Percentiles rank a stretch among this genome's conserved stretches.
Conservation (phyloP, 108 stramenopile genomes). For the Cyclostephanos tholiformis region DNA sequence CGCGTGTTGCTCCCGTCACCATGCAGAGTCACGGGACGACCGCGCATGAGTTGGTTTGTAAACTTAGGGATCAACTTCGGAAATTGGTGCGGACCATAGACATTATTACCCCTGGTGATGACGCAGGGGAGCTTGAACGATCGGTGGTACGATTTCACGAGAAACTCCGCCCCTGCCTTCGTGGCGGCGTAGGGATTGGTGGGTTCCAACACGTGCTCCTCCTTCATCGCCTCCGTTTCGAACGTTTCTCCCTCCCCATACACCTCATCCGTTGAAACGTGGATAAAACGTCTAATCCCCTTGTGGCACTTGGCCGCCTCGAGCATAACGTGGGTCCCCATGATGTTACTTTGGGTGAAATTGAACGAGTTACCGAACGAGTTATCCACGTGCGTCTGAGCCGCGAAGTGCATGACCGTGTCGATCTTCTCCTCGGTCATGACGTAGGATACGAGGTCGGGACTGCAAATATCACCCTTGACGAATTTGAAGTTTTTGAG, state of each 20-base stretch:
- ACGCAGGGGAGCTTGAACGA: conserved; percentile 92
- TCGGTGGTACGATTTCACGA: conserved; percentile 93
- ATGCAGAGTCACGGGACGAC: conserved; percentile 91
- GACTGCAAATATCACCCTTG: conserved; percentile 94
- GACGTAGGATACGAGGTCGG: conserved; percentile 95
- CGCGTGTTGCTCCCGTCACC: conserved; percentile 96
- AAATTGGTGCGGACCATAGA: conserved; percentile 99
- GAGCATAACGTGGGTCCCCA: conserved; percentile 97
- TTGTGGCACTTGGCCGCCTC: conserved; percentile 92
- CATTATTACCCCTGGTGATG: conserved; percentile 99
- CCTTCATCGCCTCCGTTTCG: conserved; percentile 94
- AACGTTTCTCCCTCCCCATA: conserved; percentile 97
- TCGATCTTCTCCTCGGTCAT: conserved; percentile 94
- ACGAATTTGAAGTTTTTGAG: conserved; percentile 97
- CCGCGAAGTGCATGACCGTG: conserved; percentile 99
- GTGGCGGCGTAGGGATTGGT: conserved; percentile 99
- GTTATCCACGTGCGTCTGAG: conserved; percentile 99
- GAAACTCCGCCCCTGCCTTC: conserved; percentile 98
- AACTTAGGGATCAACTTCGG: conserved; percentile 99
- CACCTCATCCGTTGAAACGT: conserved; percentile 98
- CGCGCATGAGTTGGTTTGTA: conserved; percentile 94
- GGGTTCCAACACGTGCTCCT: conserved; percentile 96
- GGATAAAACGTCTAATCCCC: conserved; percentile 91
- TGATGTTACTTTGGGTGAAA: conserved; percentile 98
- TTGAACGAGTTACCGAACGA: conserved; percentile 99